Base-by-base conservation (phyloP, 257 asterid genomes). In the Thymus mandschuricus region DNA sequence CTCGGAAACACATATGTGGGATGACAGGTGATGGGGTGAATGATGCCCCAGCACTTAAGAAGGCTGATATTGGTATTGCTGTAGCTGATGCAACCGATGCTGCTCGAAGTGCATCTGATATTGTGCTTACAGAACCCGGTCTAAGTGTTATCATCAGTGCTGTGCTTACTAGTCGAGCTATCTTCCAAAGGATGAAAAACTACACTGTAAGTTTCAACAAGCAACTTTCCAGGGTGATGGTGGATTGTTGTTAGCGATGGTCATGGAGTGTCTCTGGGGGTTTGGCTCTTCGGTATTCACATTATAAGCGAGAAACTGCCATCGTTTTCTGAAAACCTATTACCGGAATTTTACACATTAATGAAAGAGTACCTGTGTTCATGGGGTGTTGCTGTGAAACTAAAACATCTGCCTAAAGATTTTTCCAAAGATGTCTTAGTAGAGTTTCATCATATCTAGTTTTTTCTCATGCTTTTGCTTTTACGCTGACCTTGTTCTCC, bases 1-100 rank as follows among this genome's bases (percentile, higher is more conserved):
- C 85, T 60, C 81, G 81, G 75, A 86, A 86, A 62, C 91, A 86
- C 64, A 86, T 86, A 45, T 86, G 91, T 69, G 91, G 91, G 58
- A 86, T 86, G 91, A 86, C 91, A 59, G 91, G 91, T 34, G 91
- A 86, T 68, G 91, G 91, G 34, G 91, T 86, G 70, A 85, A 85
- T 38, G 90, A 85, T 74, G 90, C 90, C 52, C 90, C 90, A 11
- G 90, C 90, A 49, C 86, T 85, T 31, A 85, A 85, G 73, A 85
- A 82, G 76, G 90, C 90, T 15, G 90, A 85, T 72, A 85, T 85
- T 30, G 90, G 90, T 15, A 85, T 85, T 46, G 90, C 90, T 73
- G 90, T 85, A 44, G 90, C 88, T 28, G 90, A 85, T 79, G 90
- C 90, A 31, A 85, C 90, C 60, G 90, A 85, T 72, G 90, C 90